phyloP scores from a whole-genome alignment of 2,329 filamentous ascomycete genomes.

The Neofusicoccum sp. region DNA sequence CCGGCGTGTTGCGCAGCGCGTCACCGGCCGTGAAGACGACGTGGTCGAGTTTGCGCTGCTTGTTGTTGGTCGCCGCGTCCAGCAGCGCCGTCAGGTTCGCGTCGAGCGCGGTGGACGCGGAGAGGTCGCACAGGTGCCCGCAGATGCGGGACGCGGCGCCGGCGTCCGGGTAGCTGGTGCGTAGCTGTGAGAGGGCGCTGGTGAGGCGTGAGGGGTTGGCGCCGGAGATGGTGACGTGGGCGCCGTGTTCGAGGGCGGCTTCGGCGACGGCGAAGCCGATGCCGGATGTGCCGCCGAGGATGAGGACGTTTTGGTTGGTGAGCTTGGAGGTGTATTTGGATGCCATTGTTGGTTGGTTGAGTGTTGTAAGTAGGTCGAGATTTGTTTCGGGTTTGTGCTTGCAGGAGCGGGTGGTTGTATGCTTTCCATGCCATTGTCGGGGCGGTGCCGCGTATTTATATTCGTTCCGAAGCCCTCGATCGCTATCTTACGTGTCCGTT shows the following conservation, averaged over 20 bases:
- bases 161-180: constrained; percentile 41
- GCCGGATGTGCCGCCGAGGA: constrained; percentile 63
- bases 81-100: constrained; percentile 28
- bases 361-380: not conserved
- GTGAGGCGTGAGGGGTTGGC: constrained; percentile 53
- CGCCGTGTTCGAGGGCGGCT: constrained; percentile 54
- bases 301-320: constrained; percentile 48
- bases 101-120: constrained; percentile 29
- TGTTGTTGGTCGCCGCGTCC: constrained; percentile 28
- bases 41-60: constrained; percentile 33
- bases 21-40: constrained; percentile 34
- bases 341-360: constrained; percentile 2
- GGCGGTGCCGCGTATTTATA: too few relatives aligned
- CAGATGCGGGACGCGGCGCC: constrained; percentile 22
- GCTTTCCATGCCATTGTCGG: too few relatives aligned
- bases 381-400: not conserved
- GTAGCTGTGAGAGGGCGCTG: constrained; percentile 46
- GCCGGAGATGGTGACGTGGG: constrained; percentile 56
- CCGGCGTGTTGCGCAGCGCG: constrained; percentile 19
- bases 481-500: too few relatives aligned
- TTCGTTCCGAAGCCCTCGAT: too few relatives aligned
- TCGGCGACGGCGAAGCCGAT: constrained; percentile 63
- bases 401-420: too few relatives aligned
- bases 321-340: constrained; percentile 52
- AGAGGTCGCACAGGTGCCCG: constrained; percentile 31